A percentile compares a stretch with the other conserved stretches of the same genome.
Conservation (phyloP, 2,329 filamentous ascomycete genomes). For the Venturia effusa region DNA sequence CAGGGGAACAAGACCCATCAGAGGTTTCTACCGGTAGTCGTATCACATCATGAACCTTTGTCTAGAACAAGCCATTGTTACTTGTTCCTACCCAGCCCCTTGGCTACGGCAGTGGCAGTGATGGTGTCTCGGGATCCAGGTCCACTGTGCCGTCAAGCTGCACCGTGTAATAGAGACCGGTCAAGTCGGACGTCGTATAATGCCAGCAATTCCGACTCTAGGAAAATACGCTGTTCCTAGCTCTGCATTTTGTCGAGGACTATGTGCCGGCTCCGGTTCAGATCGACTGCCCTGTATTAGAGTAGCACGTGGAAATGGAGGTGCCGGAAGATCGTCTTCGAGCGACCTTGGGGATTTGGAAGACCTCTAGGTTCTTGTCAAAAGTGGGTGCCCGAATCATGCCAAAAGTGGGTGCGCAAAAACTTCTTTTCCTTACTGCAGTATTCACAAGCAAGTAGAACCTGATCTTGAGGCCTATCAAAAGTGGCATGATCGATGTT, state of each 20-base stretch:
- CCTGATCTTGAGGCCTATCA: not conserved
- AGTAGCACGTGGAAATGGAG: not conserved
- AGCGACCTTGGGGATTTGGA: not conserved
- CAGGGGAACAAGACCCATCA: not conserved
- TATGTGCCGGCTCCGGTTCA: not conserved
- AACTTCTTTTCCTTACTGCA: not conserved
- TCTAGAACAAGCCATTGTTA: not conserved
- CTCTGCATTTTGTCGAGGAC: not conserved
- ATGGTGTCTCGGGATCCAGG: not conserved
- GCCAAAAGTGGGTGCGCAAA: not conserved
- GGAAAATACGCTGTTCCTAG: not conserved
- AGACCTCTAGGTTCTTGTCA: not conserved
- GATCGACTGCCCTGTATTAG: not conserved
- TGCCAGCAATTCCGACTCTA: not conserved
- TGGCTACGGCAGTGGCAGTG: not conserved
- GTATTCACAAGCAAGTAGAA: not conserved
- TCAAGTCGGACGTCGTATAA: not conserved
- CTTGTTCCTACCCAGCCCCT: not conserved
- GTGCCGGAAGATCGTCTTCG: not conserved
- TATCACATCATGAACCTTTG: not conserved
- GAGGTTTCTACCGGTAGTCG: not conserved
- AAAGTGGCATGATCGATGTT: not conserved
- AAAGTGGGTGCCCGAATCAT: too few relatives aligned
- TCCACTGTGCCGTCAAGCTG: not conserved
- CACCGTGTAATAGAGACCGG: not conserved